phyloP scores from a whole-genome alignment of 179 eudicot genomes.

The Sideroxylon spinosum region DNA sequence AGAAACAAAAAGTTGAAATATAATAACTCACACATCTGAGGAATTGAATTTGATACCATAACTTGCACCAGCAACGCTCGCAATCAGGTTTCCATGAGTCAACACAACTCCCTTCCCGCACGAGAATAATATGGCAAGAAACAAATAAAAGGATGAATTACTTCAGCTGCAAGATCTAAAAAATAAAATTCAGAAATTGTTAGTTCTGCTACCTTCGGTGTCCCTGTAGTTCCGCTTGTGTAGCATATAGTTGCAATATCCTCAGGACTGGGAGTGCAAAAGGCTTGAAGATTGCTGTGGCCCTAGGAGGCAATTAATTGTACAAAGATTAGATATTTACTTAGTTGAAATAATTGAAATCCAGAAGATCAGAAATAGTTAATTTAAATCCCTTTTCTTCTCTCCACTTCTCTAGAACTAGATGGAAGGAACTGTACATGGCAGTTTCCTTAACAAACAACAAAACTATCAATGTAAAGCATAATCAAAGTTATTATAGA shows the following conservation, averaged over 20 bases:
- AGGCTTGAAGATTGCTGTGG: slow-evolving; percentile 47
- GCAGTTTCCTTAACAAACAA: not conserved
- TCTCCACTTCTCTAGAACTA: slow-evolving; percentile 3
- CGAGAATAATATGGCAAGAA: slow-evolving; percentile 3
- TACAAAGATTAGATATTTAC: slow-evolving; percentile 4
- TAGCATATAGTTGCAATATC: slow-evolving; percentile 90
- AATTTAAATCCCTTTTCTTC: not conserved
- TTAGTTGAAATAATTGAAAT: not conserved
- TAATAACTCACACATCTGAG: slow-evolving; percentile 64
- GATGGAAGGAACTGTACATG: not conserved
- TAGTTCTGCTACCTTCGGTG: slow-evolving; percentile 68
- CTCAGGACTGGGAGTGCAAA: slow-evolving; percentile 71
- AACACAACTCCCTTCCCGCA: slow-evolving; percentile 70
- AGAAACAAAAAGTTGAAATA: not conserved
- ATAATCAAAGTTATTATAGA: not conserved
- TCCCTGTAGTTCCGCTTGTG: slow-evolving; percentile 98
- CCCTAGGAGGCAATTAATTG: slow-evolving; percentile 47
- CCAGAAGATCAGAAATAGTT: too few species aligned
- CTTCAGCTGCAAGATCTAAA: not conserved
- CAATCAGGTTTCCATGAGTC: slow-evolving; percentile 78
- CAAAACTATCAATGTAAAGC: not conserved
- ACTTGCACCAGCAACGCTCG: slow-evolving; percentile 66
- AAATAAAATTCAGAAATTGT: not conserved
- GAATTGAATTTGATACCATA: slow-evolving; percentile 36
- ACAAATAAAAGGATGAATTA: not conserved